These are phyloP conservation scores for Isabelozyma gotoi DNA, from an alignment of 805 yeast genomes.

Conservation along the genomic window DNA sequence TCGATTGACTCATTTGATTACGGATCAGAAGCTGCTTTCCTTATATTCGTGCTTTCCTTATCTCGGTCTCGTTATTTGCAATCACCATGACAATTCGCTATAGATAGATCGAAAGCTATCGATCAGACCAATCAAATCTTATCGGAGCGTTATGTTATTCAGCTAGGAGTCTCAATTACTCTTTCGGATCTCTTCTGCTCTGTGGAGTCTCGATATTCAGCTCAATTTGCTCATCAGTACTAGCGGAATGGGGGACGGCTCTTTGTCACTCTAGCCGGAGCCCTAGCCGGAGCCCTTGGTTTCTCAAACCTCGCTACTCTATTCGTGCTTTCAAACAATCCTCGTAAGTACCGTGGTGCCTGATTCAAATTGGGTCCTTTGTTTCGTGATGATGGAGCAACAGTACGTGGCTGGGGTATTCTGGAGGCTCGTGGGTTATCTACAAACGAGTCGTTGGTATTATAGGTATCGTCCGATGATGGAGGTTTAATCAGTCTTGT, in stretches of 20 bases:
- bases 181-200: too few species aligned
- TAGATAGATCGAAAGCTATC: too few species aligned
- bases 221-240: too few species aligned
- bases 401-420: constrained; percentile 18
- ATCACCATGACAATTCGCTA: too few species aligned
- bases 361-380: constrained; percentile 41
- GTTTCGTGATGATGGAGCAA: constrained; percentile 4
- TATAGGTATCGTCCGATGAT: constrained; percentile 21
- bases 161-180: too few species aligned
- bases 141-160: too few species aligned
- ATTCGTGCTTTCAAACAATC: constrained; percentile 26
- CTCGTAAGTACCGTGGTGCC: constrained; percentile 43
- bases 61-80: too few species aligned
- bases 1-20: too few species aligned
- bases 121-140: too few species aligned
- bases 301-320: neutral
- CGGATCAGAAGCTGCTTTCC: too few species aligned
- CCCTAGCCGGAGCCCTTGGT: neutral
- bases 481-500: neutral
- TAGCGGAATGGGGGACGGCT: neutral
- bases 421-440: constrained; percentile 21
- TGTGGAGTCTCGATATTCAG: too few species aligned
- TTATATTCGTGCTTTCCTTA: too few species aligned
- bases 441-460: constrained; percentile 28
- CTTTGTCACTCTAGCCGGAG: neutral